Base-by-base conservation (phyloP, 2,329 filamentous ascomycete genomes). In the Hirsutella rhossiliensis region DNA sequence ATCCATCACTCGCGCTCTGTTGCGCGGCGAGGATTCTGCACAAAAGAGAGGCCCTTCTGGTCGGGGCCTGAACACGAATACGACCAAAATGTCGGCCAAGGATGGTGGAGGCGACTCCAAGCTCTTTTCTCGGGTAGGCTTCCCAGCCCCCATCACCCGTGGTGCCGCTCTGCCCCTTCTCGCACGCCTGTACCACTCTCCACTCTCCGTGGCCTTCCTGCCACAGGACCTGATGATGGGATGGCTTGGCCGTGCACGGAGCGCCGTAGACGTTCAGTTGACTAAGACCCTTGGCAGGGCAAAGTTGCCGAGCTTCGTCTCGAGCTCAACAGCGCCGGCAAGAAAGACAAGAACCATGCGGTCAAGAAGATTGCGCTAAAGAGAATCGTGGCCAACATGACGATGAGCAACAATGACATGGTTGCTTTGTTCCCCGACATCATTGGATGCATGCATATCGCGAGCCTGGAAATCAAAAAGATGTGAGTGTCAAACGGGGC, bases 351-450 rank as follows among this genome's bases (percentile, higher is more conserved):
- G 76, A 95, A 94, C 68, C 84, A 87, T 67, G 77, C 83, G 38
- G 80, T 80, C 52, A 98, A 97, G 75, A 97, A 97, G 77, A 94
- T 96, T 60, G 89, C 92, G 11, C 75, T 98, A 50, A 98, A 98
- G 76, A 96, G 96, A 75, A 97, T 98, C 54, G 92, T 98, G 56
- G 92, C 92, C 62, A 98, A 98, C 63, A 98, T 98, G 92, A 98
- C 92, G 52, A 98, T 98, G 92, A 97, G 90, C 77, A 98, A 98
- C 69, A 98, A 97, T 60, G 92, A 98, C 65, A 98, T 98, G 92
- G 84, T 97, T 44, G 88, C 87, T 34, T 72, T 98, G 43, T 98
- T 98, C 56, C 88, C 90, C 17, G 92, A 98, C 61, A 84, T 98
- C 47, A 86, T 98, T 54, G 81, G 74, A 50, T 97, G 90, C 72